Percentiles rank a stretch among this genome's conserved stretches.
phyloP scores from a whole-genome alignment of 2,329 filamentous ascomycete species.

The Hymenoscyphus occultus region DNA sequence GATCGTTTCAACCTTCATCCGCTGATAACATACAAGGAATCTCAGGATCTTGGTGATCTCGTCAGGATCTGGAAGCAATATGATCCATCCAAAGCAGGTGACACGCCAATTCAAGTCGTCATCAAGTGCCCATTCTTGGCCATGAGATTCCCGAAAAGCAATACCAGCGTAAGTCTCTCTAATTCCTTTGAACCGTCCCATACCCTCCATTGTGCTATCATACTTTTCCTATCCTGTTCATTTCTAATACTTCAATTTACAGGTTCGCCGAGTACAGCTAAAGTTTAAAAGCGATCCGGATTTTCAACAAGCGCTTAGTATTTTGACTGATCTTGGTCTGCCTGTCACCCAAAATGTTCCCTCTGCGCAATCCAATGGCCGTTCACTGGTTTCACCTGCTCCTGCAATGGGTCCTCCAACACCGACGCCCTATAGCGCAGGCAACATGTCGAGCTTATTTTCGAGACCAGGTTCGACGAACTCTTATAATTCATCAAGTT shows the following conservation, averaged over 20 bases:
- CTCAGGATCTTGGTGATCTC: conserved; percentile 32
- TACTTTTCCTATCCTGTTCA: background rate
- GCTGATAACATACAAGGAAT: conserved; percentile 27
- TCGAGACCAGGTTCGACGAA: conserved; percentile 9
- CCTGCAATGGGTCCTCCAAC: conserved; percentile 11
- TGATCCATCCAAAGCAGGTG: conserved; percentile 21
- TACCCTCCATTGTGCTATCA: background rate
- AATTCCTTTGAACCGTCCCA: background rate
- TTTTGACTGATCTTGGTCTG: conserved; percentile 37
- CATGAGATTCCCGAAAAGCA: conserved; percentile 36
- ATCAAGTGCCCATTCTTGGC: conserved; percentile 36
- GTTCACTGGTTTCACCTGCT: conserved; percentile 16
- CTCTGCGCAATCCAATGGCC: conserved; percentile 3
- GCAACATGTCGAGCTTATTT: conserved; percentile 5
- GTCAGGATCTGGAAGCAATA: conserved; percentile 21
- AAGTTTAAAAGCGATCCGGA: conserved; percentile 41
- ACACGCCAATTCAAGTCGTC: conserved; percentile 35
- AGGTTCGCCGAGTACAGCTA: conserved; percentile 45
- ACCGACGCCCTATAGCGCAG: conserved; percentile 10
- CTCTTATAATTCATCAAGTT: background rate
- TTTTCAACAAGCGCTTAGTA: conserved; percentile 32
- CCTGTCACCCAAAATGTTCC: conserved; percentile 28
- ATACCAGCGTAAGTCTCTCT: conserved; percentile 26
- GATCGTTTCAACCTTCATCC: background rate
- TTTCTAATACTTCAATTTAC: background rate